Base-by-base conservation (phyloP, 2,329 filamentous ascomycete species). In the Endothia cerciana region DNA sequence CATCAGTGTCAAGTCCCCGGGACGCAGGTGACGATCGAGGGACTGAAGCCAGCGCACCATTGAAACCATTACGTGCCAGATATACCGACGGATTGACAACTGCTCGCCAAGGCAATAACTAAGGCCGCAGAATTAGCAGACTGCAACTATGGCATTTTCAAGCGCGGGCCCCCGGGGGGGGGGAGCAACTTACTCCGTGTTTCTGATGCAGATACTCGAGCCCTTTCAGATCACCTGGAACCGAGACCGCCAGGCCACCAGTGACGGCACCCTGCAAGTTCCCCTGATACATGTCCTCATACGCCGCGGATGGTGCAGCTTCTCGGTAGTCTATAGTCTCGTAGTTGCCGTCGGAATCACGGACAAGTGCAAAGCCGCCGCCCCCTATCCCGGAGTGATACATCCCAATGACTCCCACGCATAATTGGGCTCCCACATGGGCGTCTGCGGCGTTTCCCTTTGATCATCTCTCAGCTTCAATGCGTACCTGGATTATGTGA, bases 291-390 rank as follows among this genome's bases (percentile, higher is more conserved):
- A 98, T 98, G 72, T 96, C 87, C 76, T 93, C 83, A 70, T 84
- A 89, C 0, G 93, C 91, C 0, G 92, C 91, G 0, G 89, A 91
- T 0, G 94, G 94, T 0, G 94, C 94, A 0, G 90, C 88, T 76
- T 98, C 94, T 57, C 94, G 85, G 74, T 97, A 98, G 77, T 98
- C 94, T 71, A 98, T 88, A 66, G 89, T 89, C 74, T 97, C 93
- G 74, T 94, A 96, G 22, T 82, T 81, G n/a, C 93, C 93, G 66
- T 92, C 82, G 19, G 86, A 79, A 41, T 87, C 83, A 58, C 92
- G 88, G 5, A 97, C 86, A 5, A 97, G 82, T 84, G 93, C 91
- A 78, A 98, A 98, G 2, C 94, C 94, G 49, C 94, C 94, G 7
- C 94, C 94, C 25, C 92, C 94, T 66, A 97, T 90, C 19, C 94